A percentile compares a stretch with the other conserved stretches of the same genome.
Conservation (phyloP, 2,329 filamentous ascomycete genomes). For the Berkeleyomyces basicola region DNA sequence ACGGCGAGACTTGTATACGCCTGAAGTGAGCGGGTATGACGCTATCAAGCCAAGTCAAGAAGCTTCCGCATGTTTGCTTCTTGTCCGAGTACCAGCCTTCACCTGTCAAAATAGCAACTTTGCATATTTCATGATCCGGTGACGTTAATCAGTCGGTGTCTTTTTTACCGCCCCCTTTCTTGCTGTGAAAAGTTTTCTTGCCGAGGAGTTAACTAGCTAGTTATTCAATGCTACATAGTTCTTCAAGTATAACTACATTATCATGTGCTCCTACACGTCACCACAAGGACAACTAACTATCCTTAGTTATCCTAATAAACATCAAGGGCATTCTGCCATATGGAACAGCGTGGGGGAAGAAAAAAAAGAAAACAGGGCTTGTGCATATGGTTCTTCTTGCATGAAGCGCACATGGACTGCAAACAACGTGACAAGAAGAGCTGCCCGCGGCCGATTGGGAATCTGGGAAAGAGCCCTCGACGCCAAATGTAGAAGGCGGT, state of each 20-base stretch:
- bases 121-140: background rate
- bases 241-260: too few species aligned
- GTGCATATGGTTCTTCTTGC: background rate
- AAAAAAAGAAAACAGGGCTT: constrained; percentile 1
- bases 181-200: background rate
- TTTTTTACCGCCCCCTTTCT: background rate
- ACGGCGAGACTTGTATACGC: background rate
- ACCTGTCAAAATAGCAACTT: background rate
- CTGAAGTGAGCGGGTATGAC: background rate
- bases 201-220: background rate
- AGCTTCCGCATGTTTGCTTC: background rate
- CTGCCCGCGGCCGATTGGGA: background rate
- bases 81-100: background rate
- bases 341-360: background rate
- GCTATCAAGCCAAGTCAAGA: background rate
- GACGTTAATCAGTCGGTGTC: background rate
- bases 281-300: background rate
- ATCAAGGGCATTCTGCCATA: background rate
- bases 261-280: background rate
- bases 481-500: background rate
- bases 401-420: background rate
- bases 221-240: too few species aligned
- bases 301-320: background rate
- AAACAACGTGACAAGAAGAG: background rate
- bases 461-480: background rate